Evolutionary conservation across 345 rosid genomes (phyloP).

Genomic region (Syzygium aqueum): DNA sequence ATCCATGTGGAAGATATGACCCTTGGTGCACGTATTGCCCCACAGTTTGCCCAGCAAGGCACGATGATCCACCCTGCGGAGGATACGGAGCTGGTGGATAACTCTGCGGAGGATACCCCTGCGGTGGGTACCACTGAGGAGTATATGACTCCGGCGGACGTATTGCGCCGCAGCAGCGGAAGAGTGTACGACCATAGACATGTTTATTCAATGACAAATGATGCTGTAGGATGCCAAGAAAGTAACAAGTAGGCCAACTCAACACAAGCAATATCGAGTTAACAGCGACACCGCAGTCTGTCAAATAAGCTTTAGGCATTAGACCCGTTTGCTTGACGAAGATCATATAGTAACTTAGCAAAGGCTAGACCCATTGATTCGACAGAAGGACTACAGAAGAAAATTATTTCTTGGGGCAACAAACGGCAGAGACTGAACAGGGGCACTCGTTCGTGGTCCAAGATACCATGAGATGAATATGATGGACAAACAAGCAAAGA

Average conservation of each 20-base stretch:
- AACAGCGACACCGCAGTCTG: neutral
- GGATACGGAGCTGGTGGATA: too few relatives aligned
- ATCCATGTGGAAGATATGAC: neutral
- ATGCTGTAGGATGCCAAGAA: neutral
- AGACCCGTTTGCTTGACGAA: neutral
- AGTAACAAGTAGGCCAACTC: neutral
- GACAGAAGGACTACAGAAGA: neutral
- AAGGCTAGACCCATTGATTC: neutral
- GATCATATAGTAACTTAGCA: neutral
- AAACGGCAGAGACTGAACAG: neutral
- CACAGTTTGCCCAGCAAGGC: neutral
- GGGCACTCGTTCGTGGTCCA: neutral
- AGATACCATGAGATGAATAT: neutral
- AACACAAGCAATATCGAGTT: neutral
- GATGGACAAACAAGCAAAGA: neutral
- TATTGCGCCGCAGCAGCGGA: slow-evolving; percentile 1
- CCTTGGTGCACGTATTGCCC: neutral
- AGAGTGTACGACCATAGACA: neutral
- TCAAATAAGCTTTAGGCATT: neutral
- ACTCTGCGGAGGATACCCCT: neutral
- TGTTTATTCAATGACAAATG: neutral
- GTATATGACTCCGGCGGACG: slow-evolving; percentile 12
- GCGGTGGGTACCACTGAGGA: neutral
- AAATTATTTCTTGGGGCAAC: neutral
- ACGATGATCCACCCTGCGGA: neutral